A percentile compares a stretch with the other conserved stretches of the same genome.
These are phyloP conservation scores for Clarireedia monteithiana DNA, from an alignment of 2,329 filamentous ascomycete species.

Conservation along the genomic window DNA sequence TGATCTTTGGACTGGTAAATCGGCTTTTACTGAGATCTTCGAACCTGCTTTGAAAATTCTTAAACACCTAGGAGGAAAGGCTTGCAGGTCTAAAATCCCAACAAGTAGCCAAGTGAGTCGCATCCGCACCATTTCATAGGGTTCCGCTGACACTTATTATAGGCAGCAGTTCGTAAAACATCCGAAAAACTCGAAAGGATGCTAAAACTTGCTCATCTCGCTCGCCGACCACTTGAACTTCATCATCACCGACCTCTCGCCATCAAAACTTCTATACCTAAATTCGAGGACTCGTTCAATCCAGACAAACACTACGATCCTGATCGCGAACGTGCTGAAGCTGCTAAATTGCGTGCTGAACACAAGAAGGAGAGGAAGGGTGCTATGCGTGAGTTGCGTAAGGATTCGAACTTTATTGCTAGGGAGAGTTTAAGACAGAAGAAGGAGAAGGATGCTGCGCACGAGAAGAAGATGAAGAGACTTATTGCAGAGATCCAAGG, in stretches of 20 bases:
- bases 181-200: slow-evolving; percentile 41
- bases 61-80: slow-evolving; percentile 50
- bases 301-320: slow-evolving; percentile 96
- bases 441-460: slow-evolving; percentile 85
- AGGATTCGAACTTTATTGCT: slow-evolving; percentile 90
- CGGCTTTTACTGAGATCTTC: slow-evolving; percentile 75
- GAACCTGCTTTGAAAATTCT: slow-evolving; percentile 52
- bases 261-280: slow-evolving; percentile 82
- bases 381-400: slow-evolving; percentile 85
- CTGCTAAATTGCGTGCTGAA: slow-evolving; percentile 55
- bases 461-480: slow-evolving; percentile 93
- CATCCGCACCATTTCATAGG: not conserved
- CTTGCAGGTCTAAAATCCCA: slow-evolving; percentile 44
- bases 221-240: slow-evolving; percentile 72
- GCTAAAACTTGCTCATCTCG: slow-evolving; percentile 52
- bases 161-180: slow-evolving; percentile 22
- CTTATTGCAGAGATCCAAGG: slow-evolving; percentile 93
- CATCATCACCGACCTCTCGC: slow-evolving; percentile 84
- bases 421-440: slow-evolving; percentile 85
- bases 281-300: slow-evolving; percentile 94
- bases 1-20: slow-evolving; percentile 64
- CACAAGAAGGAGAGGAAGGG: slow-evolving; percentile 81
- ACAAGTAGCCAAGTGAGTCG: slow-evolving; percentile 20
- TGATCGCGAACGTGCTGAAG: slow-evolving; percentile 79
- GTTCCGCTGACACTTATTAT: not conserved